Evolutionary conservation across 2,329 filamentous ascomycete species (phyloP).

Genomic region (Talaromyces rugulosus): DNA sequence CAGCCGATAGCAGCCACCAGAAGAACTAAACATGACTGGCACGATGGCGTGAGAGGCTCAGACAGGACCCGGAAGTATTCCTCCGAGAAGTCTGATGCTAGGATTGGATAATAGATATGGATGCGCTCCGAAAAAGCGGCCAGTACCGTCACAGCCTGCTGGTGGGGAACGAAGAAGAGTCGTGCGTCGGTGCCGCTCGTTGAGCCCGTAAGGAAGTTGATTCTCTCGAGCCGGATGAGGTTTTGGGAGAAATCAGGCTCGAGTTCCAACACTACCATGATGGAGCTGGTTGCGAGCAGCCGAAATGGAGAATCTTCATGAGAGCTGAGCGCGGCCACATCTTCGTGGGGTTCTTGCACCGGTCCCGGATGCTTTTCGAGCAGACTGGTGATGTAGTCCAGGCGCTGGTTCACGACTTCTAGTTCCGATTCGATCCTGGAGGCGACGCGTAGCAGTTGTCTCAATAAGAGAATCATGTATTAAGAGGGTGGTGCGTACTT

Average conservation of each 20-base stretch:
- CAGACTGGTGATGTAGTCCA: slow-evolving; percentile 6
- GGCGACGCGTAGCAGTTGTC: neutral
- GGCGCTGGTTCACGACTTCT: neutral
- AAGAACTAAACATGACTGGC: slow-evolving; percentile 22
- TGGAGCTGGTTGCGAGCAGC: neutral
- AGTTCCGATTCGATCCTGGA: slow-evolving; percentile 4
- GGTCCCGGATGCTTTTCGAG: neutral
- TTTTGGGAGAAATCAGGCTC: neutral
- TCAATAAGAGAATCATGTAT: neutral
- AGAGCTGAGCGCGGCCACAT: neutral
- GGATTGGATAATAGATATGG: slow-evolving; percentile 26
- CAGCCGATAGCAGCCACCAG: slow-evolving; percentile 25
- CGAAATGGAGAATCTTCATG: slow-evolving; percentile 1
- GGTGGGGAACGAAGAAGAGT: slow-evolving; percentile 19
- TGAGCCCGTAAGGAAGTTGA: neutral
- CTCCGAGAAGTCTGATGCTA: slow-evolving; percentile 19
- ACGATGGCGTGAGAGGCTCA: slow-evolving; percentile 15
- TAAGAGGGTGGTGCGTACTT: neutral
- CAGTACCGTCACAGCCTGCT: slow-evolving; percentile 18
- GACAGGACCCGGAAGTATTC: slow-evolving; percentile 19
- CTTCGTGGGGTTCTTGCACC: neutral
- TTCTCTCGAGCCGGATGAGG: slow-evolving; percentile 2
- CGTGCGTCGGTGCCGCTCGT: slow-evolving; percentile 1
- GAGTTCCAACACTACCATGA: neutral
- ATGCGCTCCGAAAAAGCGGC: slow-evolving; percentile 21